Conservation (phyloP, 768 basidiomycete genomes). For the Sporobolomyces pararoseus region DNA sequence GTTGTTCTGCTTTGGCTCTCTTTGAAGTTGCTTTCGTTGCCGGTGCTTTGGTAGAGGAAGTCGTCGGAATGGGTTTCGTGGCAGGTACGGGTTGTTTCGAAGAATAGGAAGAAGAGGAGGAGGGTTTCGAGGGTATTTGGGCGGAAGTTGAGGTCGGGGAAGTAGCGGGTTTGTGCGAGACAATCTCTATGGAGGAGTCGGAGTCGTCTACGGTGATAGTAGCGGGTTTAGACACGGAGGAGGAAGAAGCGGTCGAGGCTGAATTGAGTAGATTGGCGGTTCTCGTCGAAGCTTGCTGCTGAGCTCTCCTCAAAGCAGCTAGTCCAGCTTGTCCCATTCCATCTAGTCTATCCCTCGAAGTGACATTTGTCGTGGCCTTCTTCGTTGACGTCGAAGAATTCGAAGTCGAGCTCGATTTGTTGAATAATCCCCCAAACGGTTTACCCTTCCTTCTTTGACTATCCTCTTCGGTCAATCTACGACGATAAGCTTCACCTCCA, state of each 20-base stretch:
- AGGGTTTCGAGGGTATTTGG: background rate
- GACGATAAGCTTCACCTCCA: background rate
- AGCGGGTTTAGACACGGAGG: conserved; percentile 1
- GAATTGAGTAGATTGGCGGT: background rate
- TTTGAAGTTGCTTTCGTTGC: conserved; percentile 17
- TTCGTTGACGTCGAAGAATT: background rate
- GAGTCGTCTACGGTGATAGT: background rate
- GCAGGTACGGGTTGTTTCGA: background rate
- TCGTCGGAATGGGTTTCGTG: background rate
- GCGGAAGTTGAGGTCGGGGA: too few relatives aligned
- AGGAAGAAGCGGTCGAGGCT: background rate
- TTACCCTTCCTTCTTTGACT: background rate
- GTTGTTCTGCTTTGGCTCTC: conserved; percentile 35
- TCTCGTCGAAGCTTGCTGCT: conserved; percentile 3
- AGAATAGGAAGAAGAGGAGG: background rate
- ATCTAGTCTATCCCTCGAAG: background rate
- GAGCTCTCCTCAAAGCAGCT: conserved; percentile 32
- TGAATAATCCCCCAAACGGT: conserved; percentile 2
- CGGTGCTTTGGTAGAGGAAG: background rate
- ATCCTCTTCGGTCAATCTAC: background rate
- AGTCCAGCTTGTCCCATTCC: conserved; percentile 16
- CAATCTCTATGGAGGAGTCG: conserved; percentile 30
- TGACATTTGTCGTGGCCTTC: background rate
- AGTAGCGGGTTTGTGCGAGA: conserved; percentile 5
- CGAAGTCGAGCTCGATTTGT: background rate